These are phyloP conservation scores for Tilletia caries DNA, from an alignment of 1,284 basidiomycete species.

Conservation along the genomic window DNA sequence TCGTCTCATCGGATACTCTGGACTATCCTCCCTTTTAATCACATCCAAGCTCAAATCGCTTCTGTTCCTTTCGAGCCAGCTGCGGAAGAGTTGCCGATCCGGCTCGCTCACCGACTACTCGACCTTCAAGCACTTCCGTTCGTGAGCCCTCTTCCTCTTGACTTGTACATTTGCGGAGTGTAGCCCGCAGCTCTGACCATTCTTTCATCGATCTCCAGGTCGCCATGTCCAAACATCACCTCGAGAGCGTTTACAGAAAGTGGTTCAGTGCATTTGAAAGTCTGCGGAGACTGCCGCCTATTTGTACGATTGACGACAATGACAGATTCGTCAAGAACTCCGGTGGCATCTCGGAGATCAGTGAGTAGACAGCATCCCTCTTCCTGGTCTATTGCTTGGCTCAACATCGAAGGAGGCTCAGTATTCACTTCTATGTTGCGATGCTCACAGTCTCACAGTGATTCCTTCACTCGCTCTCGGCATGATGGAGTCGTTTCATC, in stretches of 20 bases:
- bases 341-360: slow-evolving; percentile 69
- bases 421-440: too few relatives aligned
- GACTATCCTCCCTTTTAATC: too few relatives aligned
- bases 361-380: too few relatives aligned
- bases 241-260: slow-evolving; percentile 74
- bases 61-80: slow-evolving; percentile 61
- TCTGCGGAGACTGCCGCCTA: slow-evolving; percentile 71
- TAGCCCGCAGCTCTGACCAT: too few relatives aligned
- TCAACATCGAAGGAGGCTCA: too few relatives aligned
- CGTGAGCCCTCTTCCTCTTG: slow-evolving; percentile 54
- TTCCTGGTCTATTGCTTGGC: too few relatives aligned
- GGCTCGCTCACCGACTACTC: slow-evolving; percentile 79
- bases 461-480: slow-evolving; percentile 44
- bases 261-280: slow-evolving; percentile 58
- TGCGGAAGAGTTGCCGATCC: slow-evolving; percentile 79
- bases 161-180: too few relatives aligned
- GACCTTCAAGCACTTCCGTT: slow-evolving; percentile 83
- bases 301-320: slow-evolving; percentile 73
- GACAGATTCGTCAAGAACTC: slow-evolving; percentile 73
- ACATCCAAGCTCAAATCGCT: too few relatives aligned
- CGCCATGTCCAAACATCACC: slow-evolving; percentile 79
- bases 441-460: slow-evolving; percentile 27
- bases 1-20: neutral
- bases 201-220: too few relatives aligned
- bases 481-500: slow-evolving; percentile 62